Base-by-base conservation (phyloP, 257 asterid genomes). In the Eustoma russellianum region DNA sequence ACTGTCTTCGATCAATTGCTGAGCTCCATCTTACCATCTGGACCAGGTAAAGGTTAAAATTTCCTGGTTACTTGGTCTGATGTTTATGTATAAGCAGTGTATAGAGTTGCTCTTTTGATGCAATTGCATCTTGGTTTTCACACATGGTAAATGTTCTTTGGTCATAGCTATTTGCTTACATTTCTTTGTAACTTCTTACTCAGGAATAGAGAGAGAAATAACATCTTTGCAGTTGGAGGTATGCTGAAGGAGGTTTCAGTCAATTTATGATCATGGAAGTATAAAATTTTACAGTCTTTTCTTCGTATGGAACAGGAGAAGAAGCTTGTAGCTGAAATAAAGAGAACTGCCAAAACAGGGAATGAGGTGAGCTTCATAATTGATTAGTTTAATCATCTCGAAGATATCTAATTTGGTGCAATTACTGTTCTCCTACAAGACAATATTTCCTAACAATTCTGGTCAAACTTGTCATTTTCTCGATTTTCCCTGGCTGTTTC, bases 261-360 rank as follows among this genome's bases (percentile, higher is more conserved):
- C 44, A 59, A 13, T 44, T 49, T 53, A 24, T 46, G 44, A 13
- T 46, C 19, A 17, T 3, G 3, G 53, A 55, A 18, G 38, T 35
- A 13, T 56, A 33, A 15, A 33, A 34, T 54, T 48, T 7, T 48
- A 34, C 52, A 48, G 60, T 56, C 28, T 46, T 11, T 69, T 38
- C 12, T 38, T 38, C 7, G 7, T 16, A 34, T 65, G 62, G 59
- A 67, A 61, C 88, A 91, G 98, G 98, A 91, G 69, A 91, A 82
- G 72, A 78, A 69, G 71, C 98, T 91, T 57, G 94, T 86, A 50
- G 89, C 92, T 45, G 98, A 91, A 80, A 91, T 91, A 46, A 90
- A 90, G 75, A 90, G 71, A 74, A 83, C 92, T 48, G 98, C 98
- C 35, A 91, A 91, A 76, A 75, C 94, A n/a, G 98, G 98, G 66